Percentiles rank a stretch among this genome's conserved stretches.
phyloP scores from a whole-genome alignment of 768 basidiomycete species.

The Imleria badia region DNA sequence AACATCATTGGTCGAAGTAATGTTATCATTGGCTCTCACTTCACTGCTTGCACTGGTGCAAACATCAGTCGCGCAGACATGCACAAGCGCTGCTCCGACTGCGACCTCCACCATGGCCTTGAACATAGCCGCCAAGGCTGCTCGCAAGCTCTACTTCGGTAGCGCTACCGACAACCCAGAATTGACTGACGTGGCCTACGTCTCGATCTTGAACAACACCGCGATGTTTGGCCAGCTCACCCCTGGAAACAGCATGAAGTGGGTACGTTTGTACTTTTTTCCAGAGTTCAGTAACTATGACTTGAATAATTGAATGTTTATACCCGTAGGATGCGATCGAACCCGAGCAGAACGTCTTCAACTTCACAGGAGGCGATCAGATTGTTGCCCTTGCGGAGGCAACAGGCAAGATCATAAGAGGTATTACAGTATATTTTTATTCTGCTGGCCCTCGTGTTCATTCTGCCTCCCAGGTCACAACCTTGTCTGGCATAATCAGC shows the following conservation, averaged over 20 bases:
- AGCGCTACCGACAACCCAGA: constrained; percentile 49
- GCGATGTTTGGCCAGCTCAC: constrained; percentile 21
- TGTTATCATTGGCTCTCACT: constrained; percentile 2
- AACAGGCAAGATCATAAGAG: constrained; percentile 21
- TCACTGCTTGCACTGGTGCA: constrained; percentile 6
- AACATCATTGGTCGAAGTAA: neutral
- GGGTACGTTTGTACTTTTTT: constrained; percentile 12
- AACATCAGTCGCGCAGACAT: neutral
- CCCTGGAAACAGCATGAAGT: constrained; percentile 21
- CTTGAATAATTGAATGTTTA: neutral
- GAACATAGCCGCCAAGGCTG: constrained; percentile 38
- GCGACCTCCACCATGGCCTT: constrained; percentile 16
- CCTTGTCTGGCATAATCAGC: constrained; percentile 18
- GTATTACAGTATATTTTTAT: neutral
- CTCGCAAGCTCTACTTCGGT: constrained; percentile 48
- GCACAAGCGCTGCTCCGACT: neutral
- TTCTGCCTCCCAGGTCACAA: constrained; percentile 15
- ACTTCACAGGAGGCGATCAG: constrained; percentile 22
- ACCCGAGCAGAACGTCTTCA: constrained; percentile 25
- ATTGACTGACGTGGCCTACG: constrained; percentile 33
- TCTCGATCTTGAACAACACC: constrained; percentile 6
- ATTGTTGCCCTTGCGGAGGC: constrained; percentile 18
- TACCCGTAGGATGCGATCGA: constrained; percentile 18
- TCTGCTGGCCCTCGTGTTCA: neutral
- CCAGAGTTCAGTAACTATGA: neutral